Conservation (phyloP, 306 rosid species). For the Cucurbita argyrosperma region DNA sequence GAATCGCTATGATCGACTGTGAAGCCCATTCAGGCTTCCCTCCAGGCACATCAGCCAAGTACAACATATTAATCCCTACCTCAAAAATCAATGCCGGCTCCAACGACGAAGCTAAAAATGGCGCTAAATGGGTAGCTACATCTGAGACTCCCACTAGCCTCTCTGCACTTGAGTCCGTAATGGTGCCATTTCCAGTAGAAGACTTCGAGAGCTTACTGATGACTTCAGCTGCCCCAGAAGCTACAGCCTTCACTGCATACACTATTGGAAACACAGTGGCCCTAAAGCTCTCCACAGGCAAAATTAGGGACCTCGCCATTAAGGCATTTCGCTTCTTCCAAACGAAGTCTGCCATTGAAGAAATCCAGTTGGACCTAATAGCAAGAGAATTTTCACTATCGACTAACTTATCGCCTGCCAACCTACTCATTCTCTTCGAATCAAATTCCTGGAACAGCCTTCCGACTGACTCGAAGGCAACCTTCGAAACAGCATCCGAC, state of each 20-base stretch:
- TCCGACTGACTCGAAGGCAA: slow-evolving; percentile 92
- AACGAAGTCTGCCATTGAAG: slow-evolving; percentile 84
- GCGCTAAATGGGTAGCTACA: slow-evolving; percentile 80
- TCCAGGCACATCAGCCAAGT: slow-evolving; percentile 97
- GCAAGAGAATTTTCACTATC: slow-evolving; percentile 94
- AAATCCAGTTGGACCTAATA: slow-evolving; percentile 89
- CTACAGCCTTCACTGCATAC: slow-evolving; percentile 81
- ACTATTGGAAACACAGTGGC: slow-evolving; percentile 79
- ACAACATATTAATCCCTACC: slow-evolving; percentile 87
- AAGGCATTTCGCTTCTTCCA: slow-evolving; percentile 88
- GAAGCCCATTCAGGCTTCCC: slow-evolving; percentile 99
- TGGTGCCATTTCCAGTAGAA: slow-evolving; percentile 15
- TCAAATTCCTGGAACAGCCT: slow-evolving; percentile 83
- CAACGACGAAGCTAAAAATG: slow-evolving; percentile 78
- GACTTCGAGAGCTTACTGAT: slow-evolving; percentile 72
- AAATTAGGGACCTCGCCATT: slow-evolving; percentile 74
- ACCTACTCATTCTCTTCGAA: slow-evolving; percentile 77
- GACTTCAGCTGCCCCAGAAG: slow-evolving; percentile 72
- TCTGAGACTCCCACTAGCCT: slow-evolving; percentile 83
- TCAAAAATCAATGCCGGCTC: slow-evolving; percentile 91
- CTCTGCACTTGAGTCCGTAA: slow-evolving; percentile 65
- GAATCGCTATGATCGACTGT: slow-evolving; percentile 76
- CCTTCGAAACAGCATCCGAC: slow-evolving; percentile 72
- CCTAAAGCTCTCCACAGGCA: slow-evolving; percentile 85
- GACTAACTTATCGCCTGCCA: slow-evolving; percentile 84